Evolutionary conservation across 2,329 filamentous ascomycete genomes (phyloP).

Genomic region (Fusarium sulawesiense): DNA sequence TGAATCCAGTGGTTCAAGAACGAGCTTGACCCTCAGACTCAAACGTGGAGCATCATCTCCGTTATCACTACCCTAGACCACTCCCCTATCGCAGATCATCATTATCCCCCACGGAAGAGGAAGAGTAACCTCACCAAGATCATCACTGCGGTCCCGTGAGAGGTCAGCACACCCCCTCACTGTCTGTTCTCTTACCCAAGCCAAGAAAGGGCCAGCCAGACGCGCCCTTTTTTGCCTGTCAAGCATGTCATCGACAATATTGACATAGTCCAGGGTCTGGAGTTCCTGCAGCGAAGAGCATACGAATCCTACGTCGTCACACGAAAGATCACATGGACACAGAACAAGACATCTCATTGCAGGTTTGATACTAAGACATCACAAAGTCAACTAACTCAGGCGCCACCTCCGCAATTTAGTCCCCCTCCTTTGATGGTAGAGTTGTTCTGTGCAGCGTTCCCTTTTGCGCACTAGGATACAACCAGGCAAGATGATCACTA

Average conservation of each 20-base stretch:
- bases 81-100: conserved; percentile 3
- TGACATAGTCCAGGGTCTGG: conserved; percentile 27
- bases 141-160: conserved; percentile 36
- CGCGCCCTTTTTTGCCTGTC: conserved; percentile 24
- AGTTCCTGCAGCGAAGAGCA: conserved; percentile 35
- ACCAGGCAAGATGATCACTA: conserved; percentile 10
- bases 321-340: conserved; percentile 36
- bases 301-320: conserved; percentile 23
- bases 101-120: conserved; percentile 19
- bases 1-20: conserved; percentile 13
- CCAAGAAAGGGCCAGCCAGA: conserved; percentile 26
- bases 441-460: conserved; percentile 32
- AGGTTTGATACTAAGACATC: neutral
- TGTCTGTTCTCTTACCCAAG: neutral
- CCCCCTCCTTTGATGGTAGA: conserved; percentile 4
- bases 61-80: conserved; percentile 30
- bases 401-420: conserved; percentile 37
- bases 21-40: neutral
- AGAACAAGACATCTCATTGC: conserved; percentile 18
- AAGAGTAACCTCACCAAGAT: conserved; percentile 15
- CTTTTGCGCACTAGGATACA: conserved; percentile 25
- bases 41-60: conserved; percentile 12
- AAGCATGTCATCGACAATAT: conserved; percentile 26
- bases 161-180: conserved; percentile 29
- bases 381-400: conserved; percentile 19